phyloP scores from a whole-genome alignment of 441 rosid genomes.

The Aquilaria agallochum region DNA sequence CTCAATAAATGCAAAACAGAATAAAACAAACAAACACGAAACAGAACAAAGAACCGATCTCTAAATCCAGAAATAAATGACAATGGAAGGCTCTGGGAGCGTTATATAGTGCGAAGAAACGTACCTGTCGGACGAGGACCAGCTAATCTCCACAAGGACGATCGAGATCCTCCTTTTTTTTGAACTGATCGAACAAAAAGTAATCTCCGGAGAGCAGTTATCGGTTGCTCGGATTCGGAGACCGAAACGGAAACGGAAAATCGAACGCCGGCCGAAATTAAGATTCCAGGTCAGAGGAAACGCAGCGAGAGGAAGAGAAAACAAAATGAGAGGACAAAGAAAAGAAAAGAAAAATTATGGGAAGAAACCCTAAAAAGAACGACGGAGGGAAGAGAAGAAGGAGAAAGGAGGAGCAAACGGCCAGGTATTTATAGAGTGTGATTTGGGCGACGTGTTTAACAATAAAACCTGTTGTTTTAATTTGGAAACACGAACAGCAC shows the following conservation, averaged over 20 bases:
- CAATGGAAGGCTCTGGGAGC: no score
- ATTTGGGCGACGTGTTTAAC: slow-evolving; percentile 43
- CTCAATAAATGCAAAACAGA: not conserved
- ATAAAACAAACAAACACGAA: slow-evolving; percentile 1
- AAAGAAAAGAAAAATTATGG: not conserved
- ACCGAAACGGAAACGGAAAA: not conserved
- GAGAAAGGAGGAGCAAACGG: slow-evolving; percentile 22
- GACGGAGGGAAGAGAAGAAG: slow-evolving; percentile 8
- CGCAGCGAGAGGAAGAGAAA: not conserved
- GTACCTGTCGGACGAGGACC: no score
- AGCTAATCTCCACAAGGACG: no score
- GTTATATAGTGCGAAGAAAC: no score
- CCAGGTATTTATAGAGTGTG: slow-evolving; percentile 58
- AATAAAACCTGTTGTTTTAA: slow-evolving; percentile 32
- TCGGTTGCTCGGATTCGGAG: no score
- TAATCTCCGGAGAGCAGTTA: slow-evolving; percentile 2
- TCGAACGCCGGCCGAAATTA: no score
- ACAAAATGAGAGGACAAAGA: not conserved
- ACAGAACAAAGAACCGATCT: not conserved
- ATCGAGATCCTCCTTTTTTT: not conserved
- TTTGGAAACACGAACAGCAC: slow-evolving; percentile 15
- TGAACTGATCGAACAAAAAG: slow-evolving; percentile 9
- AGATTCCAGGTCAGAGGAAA: not conserved
- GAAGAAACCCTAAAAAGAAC: slow-evolving; percentile 16
- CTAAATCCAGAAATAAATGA: not conserved